Percentiles rank a stretch among this genome's conserved stretches.
Conservation (phyloP, 805 yeast genomes). For the Saturnispora kantuleensis region DNA sequence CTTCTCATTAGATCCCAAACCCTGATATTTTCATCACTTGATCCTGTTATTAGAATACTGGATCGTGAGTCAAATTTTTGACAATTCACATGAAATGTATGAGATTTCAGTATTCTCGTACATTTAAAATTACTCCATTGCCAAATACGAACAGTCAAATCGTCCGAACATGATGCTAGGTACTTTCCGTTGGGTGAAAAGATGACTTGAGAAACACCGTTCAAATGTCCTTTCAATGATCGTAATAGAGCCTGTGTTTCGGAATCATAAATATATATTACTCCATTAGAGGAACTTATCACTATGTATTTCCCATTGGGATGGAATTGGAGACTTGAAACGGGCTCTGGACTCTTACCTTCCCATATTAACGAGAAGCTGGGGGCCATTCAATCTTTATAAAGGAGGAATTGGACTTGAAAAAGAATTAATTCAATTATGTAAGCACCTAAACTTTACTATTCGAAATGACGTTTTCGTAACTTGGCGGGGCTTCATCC, state of each 20-base stretch:
- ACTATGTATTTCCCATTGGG: constrained; percentile 56
- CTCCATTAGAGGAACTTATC: constrained; percentile 45
- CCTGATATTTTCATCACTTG: constrained; percentile 84
- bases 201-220: constrained; percentile 63
- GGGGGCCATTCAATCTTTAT: background rate
- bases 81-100: constrained; percentile 76
- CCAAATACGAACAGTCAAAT: constrained; percentile 70
- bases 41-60: constrained; percentile 67
- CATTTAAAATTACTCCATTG: constrained; percentile 42
- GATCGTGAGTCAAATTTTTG: constrained; percentile 65
- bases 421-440: background rate
- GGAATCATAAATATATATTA: constrained; percentile 49
- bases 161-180: constrained; percentile 82
- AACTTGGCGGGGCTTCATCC: constrained; percentile 26
- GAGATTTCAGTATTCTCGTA: constrained; percentile 52
- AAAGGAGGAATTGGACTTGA: background rate
- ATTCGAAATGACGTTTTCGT: constrained; percentile 28
- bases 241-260: constrained; percentile 24
- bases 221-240: constrained; percentile 46
- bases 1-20: constrained; percentile 81
- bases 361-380: background rate
- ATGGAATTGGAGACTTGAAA: constrained; percentile 46
- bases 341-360: constrained; percentile 6
- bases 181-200: constrained; percentile 70
- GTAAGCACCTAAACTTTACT: background rate